These are phyloP conservation scores for Saturnispora dispora DNA, from an alignment of 805 yeast genomes.

Conservation along the genomic window DNA sequence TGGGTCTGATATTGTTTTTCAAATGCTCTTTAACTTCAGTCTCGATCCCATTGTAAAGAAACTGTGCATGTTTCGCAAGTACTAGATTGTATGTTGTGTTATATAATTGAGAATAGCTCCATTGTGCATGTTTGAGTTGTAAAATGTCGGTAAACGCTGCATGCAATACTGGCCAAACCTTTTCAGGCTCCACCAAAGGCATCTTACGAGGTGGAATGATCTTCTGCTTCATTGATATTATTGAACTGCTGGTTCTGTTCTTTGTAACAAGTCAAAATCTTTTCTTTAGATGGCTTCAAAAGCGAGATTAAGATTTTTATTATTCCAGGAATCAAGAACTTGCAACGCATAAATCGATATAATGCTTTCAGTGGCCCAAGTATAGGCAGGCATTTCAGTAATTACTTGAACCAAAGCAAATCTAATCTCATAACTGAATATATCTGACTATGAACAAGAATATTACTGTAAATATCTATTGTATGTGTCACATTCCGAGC, in stretches of 20 bases:
- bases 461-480: too few species aligned
- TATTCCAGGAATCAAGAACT: not conserved
- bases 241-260: too few species aligned
- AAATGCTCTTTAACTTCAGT: constrained; percentile 41
- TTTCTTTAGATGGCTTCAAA: not conserved
- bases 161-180: constrained; percentile 56
- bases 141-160: constrained; percentile 67
- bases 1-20: constrained; percentile 19
- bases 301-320: not conserved
- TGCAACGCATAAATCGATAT: too few species aligned
- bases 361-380: too few species aligned
- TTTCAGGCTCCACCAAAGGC: constrained; percentile 44
- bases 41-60: constrained; percentile 53
- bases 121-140: constrained; percentile 56
- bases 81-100: constrained; percentile 72
- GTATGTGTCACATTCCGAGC: too few species aligned
- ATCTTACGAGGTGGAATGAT: constrained; percentile 59
- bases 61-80: constrained; percentile 56
- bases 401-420: too few species aligned
- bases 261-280: not conserved
- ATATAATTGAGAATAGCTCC: constrained; percentile 78
- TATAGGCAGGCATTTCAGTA: too few species aligned
- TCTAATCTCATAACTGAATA: too few species aligned
- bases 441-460: too few species aligned
- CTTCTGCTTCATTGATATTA: constrained; percentile 22